Conservation (phyloP, 2,329 filamentous ascomycete species). For the Venturia pyrina region DNA sequence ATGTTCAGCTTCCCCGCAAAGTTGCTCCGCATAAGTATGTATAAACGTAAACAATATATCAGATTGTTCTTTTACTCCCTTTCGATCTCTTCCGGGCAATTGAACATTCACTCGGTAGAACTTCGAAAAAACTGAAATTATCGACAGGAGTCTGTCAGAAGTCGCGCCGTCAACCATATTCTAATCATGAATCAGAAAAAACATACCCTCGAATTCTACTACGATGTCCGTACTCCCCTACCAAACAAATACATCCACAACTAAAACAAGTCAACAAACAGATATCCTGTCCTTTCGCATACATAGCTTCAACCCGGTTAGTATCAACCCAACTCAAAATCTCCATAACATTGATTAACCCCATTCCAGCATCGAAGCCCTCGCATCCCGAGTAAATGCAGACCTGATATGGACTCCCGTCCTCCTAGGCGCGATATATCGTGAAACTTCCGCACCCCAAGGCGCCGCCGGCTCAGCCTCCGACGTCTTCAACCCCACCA, state of each 20-base stretch:
- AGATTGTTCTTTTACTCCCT: too few species aligned
- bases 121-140: background rate
- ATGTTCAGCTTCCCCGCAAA: background rate
- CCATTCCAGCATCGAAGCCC: slow-evolving; percentile 18
- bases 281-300: slow-evolving; percentile 29
- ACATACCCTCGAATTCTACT: slow-evolving; percentile 20
- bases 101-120: background rate
- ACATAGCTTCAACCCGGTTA: slow-evolving; percentile 24
- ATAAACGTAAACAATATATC: background rate
- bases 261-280: slow-evolving; percentile 6
- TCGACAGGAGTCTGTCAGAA: background rate
- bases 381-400: slow-evolving; percentile 21
- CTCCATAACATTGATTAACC: background rate
- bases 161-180: background rate
- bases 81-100: background rate
- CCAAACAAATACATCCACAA: slow-evolving; percentile 1
- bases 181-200: background rate
- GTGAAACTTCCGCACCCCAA: slow-evolving; percentile 25
- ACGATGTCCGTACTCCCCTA: slow-evolving; percentile 16
- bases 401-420: slow-evolving; percentile 21
- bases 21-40: background rate
- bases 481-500: slow-evolving; percentile 26
- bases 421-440: slow-evolving; percentile 27
- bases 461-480: slow-evolving; percentile 25
- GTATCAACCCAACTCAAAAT: background rate